These are phyloP conservation scores for Theobroma grandiflorum DNA, from an alignment of 441 rosid species.

Conservation along the genomic window DNA sequence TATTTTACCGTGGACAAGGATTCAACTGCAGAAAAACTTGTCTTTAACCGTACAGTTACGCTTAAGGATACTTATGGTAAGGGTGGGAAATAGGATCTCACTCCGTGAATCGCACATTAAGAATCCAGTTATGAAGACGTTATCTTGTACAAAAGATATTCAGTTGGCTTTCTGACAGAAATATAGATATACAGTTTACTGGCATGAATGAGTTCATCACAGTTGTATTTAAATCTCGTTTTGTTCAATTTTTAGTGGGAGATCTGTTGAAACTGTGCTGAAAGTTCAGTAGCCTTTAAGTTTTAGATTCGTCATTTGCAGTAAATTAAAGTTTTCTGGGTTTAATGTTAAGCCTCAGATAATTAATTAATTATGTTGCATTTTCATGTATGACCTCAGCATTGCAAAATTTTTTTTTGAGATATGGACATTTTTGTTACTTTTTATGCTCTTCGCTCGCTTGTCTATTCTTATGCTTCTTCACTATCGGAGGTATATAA, in stretches of 20 bases:
- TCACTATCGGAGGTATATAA: no score
- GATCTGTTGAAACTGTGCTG: neutral
- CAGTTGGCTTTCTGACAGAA: neutral
- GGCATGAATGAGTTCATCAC: neutral
- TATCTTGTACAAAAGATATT: constrained; percentile 16
- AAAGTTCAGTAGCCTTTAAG: neutral
- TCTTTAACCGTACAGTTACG: constrained; percentile 87
- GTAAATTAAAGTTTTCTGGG: neutral
- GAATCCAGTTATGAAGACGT: constrained; percentile 23
- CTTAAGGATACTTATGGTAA: constrained; percentile 78
- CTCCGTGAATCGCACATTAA: neutral
- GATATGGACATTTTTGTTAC: no score
- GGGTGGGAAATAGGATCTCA: constrained; percentile 48
- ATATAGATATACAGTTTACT: neutral
- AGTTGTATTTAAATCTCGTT: neutral
- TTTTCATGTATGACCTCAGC: no score
- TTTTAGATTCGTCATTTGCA: neutral
- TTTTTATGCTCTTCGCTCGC: no score
- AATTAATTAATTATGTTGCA: no score
- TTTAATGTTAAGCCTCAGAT: no score
- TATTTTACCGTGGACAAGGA: constrained; percentile 82
- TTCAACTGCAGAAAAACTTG: constrained; percentile 72
- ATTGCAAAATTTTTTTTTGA: no score
- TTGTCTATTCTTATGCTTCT: no score
- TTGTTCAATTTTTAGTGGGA: neutral